These are phyloP conservation scores for Mucor saturninus DNA, from an alignment of 371 early-diverging fungal genomes.

Conservation along the genomic window DNA sequence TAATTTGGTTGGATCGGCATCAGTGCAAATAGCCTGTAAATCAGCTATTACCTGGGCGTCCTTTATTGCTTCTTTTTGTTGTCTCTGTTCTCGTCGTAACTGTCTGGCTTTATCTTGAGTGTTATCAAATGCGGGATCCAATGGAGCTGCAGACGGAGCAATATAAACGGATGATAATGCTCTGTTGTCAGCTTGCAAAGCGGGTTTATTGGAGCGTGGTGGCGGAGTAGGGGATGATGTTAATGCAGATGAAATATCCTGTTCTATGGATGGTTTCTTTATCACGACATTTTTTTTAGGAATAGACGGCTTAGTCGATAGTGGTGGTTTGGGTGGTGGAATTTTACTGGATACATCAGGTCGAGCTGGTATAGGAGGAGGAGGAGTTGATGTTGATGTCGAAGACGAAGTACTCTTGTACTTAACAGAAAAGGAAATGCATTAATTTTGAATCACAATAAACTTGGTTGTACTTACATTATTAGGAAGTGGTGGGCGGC, in stretches of 20 bases:
- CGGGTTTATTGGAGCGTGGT: constrained; percentile 25
- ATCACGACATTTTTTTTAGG: not conserved
- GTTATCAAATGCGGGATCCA: constrained; percentile 49
- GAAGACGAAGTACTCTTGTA: constrained; percentile 11
- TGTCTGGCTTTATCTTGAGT: constrained; percentile 23
- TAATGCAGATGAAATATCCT: constrained; percentile 13
- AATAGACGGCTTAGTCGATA: constrained; percentile 31
- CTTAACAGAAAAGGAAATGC: not conserved
- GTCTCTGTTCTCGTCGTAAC: constrained; percentile 29
- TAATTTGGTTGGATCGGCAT: constrained; percentile 80
- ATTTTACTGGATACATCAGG: constrained; percentile 35
- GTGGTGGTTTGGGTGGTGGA: constrained; percentile 44
- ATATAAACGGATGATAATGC: constrained; percentile 26
- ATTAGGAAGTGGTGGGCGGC: constrained; percentile 5
- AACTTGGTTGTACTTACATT: constrained; percentile 13
- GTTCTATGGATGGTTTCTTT: not conserved
- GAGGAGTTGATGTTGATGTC: constrained; percentile 5
- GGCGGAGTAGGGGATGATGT: constrained; percentile 23
- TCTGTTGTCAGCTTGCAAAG: not conserved
- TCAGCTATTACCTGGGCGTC: constrained; percentile 81
- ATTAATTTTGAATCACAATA: not conserved
- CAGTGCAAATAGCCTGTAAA: constrained; percentile 86
- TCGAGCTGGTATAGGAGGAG: constrained; percentile 39
- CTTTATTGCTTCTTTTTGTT: constrained; percentile 30
- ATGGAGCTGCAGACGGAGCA: constrained; percentile 34